A percentile compares a stretch with the other conserved stretches of the same genome.
These are phyloP conservation scores for Lumnitzera littorea DNA, from an alignment of 345 rosid species.

Conservation along the genomic window DNA sequence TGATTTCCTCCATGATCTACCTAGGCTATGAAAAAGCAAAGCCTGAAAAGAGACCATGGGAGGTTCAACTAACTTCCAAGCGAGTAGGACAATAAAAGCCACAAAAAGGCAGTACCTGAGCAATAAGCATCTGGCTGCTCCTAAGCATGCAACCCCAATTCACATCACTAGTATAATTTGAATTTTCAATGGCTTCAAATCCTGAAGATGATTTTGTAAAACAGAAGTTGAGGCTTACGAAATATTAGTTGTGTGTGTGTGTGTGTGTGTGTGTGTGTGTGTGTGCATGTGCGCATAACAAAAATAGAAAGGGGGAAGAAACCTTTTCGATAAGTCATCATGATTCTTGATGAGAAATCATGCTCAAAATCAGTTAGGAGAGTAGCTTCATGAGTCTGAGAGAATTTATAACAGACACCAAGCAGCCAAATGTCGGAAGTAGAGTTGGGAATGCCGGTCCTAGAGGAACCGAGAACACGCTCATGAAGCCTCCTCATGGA, in stretches of 20 bases:
- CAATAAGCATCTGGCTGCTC: slow-evolving; percentile 96
- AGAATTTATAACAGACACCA: slow-evolving; percentile 64
- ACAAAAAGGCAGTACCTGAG: slow-evolving; percentile 47
- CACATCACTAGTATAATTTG: slow-evolving; percentile 63
- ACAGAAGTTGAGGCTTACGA: background rate
- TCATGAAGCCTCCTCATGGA: slow-evolving; percentile 91
- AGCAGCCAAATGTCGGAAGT: slow-evolving; percentile 83
- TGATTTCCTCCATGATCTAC: slow-evolving; percentile 84
- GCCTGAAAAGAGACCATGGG: slow-evolving; percentile 38
- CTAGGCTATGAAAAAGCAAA: slow-evolving; percentile 68
- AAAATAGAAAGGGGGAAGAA: slow-evolving; percentile 1
- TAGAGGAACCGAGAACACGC: slow-evolving; percentile 61
- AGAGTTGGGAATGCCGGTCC: slow-evolving; percentile 52
- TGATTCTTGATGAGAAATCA: slow-evolving; percentile 75
- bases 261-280: background rate
- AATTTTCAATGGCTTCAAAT: slow-evolving; percentile 62
- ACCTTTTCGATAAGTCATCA: slow-evolving; percentile 91
- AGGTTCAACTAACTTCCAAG: background rate
- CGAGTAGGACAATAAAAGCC: background rate
- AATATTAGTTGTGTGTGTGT: too few relatives aligned
- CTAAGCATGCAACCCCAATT: slow-evolving; percentile 98
- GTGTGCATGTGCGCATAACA: background rate
- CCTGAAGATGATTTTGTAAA: slow-evolving; percentile 28
- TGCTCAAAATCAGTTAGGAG: slow-evolving; percentile 49
- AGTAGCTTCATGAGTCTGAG: slow-evolving; percentile 30